Evolutionary conservation across 495 filamentous ascomycete genomes (phyloP).

Genomic region (Cryomyces minteri): DNA sequence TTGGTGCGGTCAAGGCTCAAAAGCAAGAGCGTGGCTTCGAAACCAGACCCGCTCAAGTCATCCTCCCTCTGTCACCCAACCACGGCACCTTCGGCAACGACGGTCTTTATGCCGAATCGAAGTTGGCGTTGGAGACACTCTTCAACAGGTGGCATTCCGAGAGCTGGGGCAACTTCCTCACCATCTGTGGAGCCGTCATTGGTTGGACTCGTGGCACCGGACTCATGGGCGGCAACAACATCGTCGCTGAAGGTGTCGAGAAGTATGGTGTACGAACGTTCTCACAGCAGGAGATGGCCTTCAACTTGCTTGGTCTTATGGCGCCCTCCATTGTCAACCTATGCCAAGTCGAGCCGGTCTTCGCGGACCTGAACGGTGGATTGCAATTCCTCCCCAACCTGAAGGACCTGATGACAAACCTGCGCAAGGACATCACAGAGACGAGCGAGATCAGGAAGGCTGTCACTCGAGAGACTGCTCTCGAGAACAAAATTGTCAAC

Average conservation of each 20-base stretch:
- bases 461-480: conserved; percentile 85
- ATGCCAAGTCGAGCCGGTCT: conserved; percentile 89
- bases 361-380: conserved; percentile 91
- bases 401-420: conserved; percentile 79
- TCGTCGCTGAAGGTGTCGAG: conserved; percentile 93
- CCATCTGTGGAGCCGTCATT: conserved; percentile 95
- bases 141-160: conserved; percentile 99
- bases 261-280: conserved; percentile 94
- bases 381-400: conserved; percentile 94
- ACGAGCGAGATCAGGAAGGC: conserved; percentile 85
- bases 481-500: conserved; percentile 95
- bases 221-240: conserved; percentile 95
- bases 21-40: conserved; percentile 77
- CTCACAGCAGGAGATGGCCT: conserved; percentile 98
- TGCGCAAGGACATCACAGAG: conserved; percentile 83
- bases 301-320: conserved; percentile 96
- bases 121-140: conserved; percentile 87
- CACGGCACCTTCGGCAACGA: conserved; percentile 98
- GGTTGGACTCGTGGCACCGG: conserved; percentile 98
- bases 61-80: conserved; percentile 90
- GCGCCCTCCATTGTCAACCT: conserved; percentile 83
- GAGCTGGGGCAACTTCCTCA: conserved; percentile 94
- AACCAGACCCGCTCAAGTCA: conserved; percentile 89
- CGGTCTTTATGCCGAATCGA: conserved; percentile 95
- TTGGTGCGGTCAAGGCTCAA: conserved; percentile 78